Evolutionary conservation across 345 rosid species (phyloP).

Genomic region (Populus ilicifolia): DNA sequence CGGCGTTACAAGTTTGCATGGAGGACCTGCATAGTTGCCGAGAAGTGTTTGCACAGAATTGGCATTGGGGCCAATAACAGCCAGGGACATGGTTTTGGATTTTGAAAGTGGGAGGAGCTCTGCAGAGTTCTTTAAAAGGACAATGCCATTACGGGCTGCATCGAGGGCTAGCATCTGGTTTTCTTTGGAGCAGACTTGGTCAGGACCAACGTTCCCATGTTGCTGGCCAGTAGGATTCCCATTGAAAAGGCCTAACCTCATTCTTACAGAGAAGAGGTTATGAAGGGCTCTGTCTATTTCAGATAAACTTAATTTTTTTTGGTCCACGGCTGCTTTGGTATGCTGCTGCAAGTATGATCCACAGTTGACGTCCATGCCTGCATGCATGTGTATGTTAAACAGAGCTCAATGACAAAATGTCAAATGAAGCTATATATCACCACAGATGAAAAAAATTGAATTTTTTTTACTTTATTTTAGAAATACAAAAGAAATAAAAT

Average conservation of each 20-base stretch:
- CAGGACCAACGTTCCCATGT: conserved; percentile 60
- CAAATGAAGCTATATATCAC: neutral
- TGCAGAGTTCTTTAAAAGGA: conserved; percentile 63
- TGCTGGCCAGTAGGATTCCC: conserved; percentile 59
- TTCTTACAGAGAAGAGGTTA: conserved; percentile 71
- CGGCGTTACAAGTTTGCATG: conserved; percentile 58
- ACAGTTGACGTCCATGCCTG: conserved; percentile 92
- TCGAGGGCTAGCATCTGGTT: conserved; percentile 82
- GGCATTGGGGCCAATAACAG: conserved; percentile 85
- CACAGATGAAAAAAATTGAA: too few relatives aligned
- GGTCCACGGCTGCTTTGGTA: conserved; percentile 60
- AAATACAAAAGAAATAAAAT: too few relatives aligned
- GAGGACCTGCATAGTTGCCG: conserved; percentile 83
- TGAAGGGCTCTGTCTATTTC: conserved; percentile 66
- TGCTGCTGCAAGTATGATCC: conserved; percentile 63
- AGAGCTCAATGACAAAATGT: neutral
- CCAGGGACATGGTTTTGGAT: conserved; percentile 44
- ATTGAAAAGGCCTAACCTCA: conserved; percentile 84
- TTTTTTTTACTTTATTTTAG: too few relatives aligned
- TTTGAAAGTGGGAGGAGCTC: conserved; percentile 60
- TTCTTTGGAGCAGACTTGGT: conserved; percentile 57
- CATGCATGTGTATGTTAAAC: conserved; percentile 25
- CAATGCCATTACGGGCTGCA: conserved; percentile 83
- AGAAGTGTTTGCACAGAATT: conserved; percentile 47
- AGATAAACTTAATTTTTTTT: conserved; percentile 54